Conservation (phyloP, 2,329 filamentous ascomycete species). For the Neonectria hederae region DNA sequence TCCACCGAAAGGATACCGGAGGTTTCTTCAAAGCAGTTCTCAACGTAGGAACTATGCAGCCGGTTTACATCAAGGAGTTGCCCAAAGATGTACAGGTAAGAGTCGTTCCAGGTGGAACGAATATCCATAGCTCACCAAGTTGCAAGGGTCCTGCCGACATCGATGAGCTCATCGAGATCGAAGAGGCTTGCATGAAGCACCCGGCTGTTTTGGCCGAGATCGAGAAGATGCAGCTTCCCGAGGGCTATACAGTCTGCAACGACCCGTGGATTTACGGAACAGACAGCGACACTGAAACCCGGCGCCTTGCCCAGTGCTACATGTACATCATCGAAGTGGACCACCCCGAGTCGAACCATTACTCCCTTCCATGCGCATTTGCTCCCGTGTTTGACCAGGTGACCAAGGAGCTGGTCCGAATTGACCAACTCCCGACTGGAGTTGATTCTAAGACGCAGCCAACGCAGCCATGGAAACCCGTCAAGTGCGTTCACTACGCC, state of each 20-base stretch:
- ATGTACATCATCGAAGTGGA: conserved; percentile 19
- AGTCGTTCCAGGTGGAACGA: no score
- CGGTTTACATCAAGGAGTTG: background rate
- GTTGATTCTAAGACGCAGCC: background rate
- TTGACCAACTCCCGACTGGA: conserved; percentile 8
- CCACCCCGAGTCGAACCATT: conserved; percentile 21
- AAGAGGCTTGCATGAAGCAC: conserved; percentile 9
- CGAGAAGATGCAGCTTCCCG: conserved; percentile 17
- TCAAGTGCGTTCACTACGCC: conserved; percentile 3
- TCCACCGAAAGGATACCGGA: background rate
- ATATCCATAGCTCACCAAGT: background rate
- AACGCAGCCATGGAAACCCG: conserved; percentile 16
- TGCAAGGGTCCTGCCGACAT: conserved; percentile 13
- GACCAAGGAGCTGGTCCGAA: conserved; percentile 19
- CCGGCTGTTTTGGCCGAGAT: conserved; percentile 12
- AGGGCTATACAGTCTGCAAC: conserved; percentile 9
- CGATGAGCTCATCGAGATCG: conserved; percentile 15
- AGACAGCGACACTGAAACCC: conserved; percentile 7
- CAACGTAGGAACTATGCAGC: background rate
- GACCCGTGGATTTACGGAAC: conserved; percentile 23
- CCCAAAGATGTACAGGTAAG: background rate
- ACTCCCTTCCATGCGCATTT: conserved; percentile 23
- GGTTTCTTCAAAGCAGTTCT: conserved; percentile 14
- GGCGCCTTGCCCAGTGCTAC: conserved; percentile 16
- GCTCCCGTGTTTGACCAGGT: conserved; percentile 19